phyloP scores from a whole-genome alignment of 805 yeast genomes.

The Candida methanosorbosa region DNA sequence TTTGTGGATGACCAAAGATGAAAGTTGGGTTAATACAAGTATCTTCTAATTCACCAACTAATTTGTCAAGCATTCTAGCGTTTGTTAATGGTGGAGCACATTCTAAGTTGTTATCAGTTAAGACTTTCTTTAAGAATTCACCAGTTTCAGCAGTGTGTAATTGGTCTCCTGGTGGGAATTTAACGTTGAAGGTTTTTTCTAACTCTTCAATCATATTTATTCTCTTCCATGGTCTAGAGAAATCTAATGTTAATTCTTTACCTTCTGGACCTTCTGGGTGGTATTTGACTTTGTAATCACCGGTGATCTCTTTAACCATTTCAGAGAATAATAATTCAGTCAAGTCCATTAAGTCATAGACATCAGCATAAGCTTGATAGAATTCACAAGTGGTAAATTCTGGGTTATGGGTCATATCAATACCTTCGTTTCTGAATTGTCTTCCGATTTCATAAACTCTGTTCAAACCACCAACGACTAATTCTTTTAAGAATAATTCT shows the following conservation, averaged over 20 bases:
- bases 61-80: slow-evolving; percentile 97
- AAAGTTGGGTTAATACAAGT: slow-evolving; percentile 93
- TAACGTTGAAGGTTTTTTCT: slow-evolving; percentile 78
- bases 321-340: slow-evolving; percentile 91
- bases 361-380: slow-evolving; percentile 96
- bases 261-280: slow-evolving; percentile 94
- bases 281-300: slow-evolving; percentile 75
- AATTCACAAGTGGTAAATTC: slow-evolving; percentile 99
- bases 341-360: slow-evolving; percentile 89
- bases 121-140: slow-evolving; percentile 72
- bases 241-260: slow-evolving; percentile 70
- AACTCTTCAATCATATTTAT: slow-evolving; percentile 94
- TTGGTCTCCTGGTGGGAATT: slow-evolving; percentile 93
- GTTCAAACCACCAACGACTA: slow-evolving; percentile 97
- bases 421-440: slow-evolving; percentile 98
- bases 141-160: slow-evolving; percentile 93
- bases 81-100: slow-evolving; percentile 88
- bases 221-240: slow-evolving; percentile 97
- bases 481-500: slow-evolving; percentile 90
- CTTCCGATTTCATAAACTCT: slow-evolving; percentile 98
- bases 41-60: slow-evolving; percentile 95
- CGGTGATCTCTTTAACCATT: slow-evolving; percentile 95
- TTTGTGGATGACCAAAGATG: slow-evolving; percentile 97
- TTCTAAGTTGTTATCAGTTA: slow-evolving; percentile 73
- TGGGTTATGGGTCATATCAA: slow-evolving; percentile 97